Evolutionary conservation across 2,329 filamentous ascomycete genomes (phyloP), one percentile per base, ranked within the genome.

Genomic region (Cadophora sp.): DNA sequence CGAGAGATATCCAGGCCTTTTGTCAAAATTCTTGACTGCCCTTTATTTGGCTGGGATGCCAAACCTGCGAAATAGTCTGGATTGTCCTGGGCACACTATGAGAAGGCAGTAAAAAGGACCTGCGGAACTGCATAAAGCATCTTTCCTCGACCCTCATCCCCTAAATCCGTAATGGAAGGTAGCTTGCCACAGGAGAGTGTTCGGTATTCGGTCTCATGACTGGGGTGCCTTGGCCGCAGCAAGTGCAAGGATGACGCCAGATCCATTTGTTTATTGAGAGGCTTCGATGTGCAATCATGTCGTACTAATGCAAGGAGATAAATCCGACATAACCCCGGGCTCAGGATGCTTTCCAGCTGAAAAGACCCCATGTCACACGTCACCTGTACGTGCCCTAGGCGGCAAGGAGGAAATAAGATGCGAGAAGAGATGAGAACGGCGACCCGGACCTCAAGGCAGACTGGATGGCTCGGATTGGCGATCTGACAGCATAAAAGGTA

Each of bases 141-240:
- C 51, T 55, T 29, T 27, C 26, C 51, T 55, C 26, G 11, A 55
- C 27, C 50, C 14, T 53, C 11, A 26, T 16, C 14, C 50, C 50
- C 50, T 34, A 34, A 34, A 8, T 53, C 51, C 51, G 26, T 55
- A 55, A 27, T 55, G 29, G 11, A 55, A 55, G 26, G 51, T 55
- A 55, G 26, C 29, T 48, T 48, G 19, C 43, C 43, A 48, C 43
- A 48, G 19, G 43, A 48, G 19, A 48, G 43, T 48, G 43, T 48
- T 48, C 43, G 22, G 19, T 22, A 19, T 48, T 48, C 22, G 43
- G 43, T 48, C 43, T 16, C 43, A 22, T 19, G 19, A 19, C 43
- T 48, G 19, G 19, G 43, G 19, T 48, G 43, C 43, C 43, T 48
- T 48, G 19, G 43, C 43, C 43, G 22, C 43, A 48, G 43, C 43